Conservation (phyloP, 306 rosid genomes). For the Rubus idaeus region DNA sequence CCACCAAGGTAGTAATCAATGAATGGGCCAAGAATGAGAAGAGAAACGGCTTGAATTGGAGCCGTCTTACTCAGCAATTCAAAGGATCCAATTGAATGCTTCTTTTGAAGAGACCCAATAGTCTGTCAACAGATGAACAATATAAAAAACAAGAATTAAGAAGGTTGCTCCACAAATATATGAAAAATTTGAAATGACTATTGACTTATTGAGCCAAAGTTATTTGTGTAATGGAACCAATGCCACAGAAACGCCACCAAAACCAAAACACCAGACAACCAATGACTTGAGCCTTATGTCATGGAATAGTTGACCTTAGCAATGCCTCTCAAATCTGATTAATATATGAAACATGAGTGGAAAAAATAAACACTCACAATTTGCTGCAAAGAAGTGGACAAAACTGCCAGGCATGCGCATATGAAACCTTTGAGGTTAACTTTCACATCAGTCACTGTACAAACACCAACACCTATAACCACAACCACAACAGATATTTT, state of each 20-base stretch:
- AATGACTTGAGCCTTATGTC: slow-evolving; percentile 9
- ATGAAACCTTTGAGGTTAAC: slow-evolving; percentile 80
- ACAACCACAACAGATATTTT: slow-evolving; percentile 74
- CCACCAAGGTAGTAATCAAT: slow-evolving; percentile 73
- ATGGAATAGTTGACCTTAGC: background rate
- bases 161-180: slow-evolving; percentile 10
- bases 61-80: slow-evolving; percentile 96
- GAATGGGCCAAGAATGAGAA: slow-evolving; percentile 77
- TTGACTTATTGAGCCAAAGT: background rate
- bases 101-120: slow-evolving; percentile 91
- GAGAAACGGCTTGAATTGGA: slow-evolving; percentile 87
- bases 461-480: slow-evolving; percentile 87
- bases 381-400: slow-evolving; percentile 91
- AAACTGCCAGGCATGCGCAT: slow-evolving; percentile 69
- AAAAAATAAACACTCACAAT: slow-evolving; percentile 59
- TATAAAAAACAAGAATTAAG: slow-evolving; percentile 8
- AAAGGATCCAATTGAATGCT: slow-evolving; percentile 92
- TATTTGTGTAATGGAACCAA: background rate
- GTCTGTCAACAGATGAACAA: slow-evolving; percentile 53
- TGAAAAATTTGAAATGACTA: background rate
- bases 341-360: background rate
- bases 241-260: background rate
- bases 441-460: slow-evolving; percentile 91
- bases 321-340: background rate
- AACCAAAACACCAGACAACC: background rate